Evolutionary conservation across 352 stramenopile species (phyloP).

Genomic region (Pythium oligandrum): DNA sequence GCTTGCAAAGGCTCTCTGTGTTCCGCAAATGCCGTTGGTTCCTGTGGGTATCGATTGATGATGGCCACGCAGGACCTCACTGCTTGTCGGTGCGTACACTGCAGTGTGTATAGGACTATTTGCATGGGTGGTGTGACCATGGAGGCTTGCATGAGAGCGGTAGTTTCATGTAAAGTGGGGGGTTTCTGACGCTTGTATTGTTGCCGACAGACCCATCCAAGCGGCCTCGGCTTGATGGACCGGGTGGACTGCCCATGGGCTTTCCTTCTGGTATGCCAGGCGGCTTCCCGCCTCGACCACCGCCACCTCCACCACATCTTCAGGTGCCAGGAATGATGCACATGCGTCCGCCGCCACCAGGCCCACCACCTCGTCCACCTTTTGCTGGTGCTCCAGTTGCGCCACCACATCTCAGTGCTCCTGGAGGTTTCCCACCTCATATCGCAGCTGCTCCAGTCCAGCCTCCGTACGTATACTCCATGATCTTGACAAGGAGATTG

Average conservation of each 20-base stretch:
- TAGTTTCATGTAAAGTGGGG: too few species aligned
- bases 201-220: slow-evolving; percentile 26
- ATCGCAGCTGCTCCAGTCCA: slow-evolving; percentile 9
- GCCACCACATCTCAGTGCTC: slow-evolving; percentile 16
- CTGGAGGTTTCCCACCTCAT: slow-evolving; percentile 14
- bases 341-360: slow-evolving; percentile 45
- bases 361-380: slow-evolving; percentile 25
- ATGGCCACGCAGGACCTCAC: too few species aligned
- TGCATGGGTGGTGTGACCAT: too few species aligned
- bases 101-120: too few species aligned
- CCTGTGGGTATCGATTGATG: too few species aligned
- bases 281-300: slow-evolving; percentile 33
- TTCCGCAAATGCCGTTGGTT: too few species aligned
- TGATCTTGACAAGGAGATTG: not conserved
- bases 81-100: too few species aligned
- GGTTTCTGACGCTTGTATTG: not conserved
- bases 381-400: slow-evolving; percentile 30
- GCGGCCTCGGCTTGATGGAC: slow-evolving; percentile 37
- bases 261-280: slow-evolving; percentile 43
- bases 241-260: slow-evolving; percentile 23
- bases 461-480: slow-evolving; percentile 17
- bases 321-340: slow-evolving; percentile 39
- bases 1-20: too few species aligned
- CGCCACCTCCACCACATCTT: slow-evolving; percentile 40
- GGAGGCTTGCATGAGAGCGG: too few species aligned